Base-by-base conservation (phyloP, 2,329 filamentous ascomycete species). In the Trichophyton mentagrophytes region DNA sequence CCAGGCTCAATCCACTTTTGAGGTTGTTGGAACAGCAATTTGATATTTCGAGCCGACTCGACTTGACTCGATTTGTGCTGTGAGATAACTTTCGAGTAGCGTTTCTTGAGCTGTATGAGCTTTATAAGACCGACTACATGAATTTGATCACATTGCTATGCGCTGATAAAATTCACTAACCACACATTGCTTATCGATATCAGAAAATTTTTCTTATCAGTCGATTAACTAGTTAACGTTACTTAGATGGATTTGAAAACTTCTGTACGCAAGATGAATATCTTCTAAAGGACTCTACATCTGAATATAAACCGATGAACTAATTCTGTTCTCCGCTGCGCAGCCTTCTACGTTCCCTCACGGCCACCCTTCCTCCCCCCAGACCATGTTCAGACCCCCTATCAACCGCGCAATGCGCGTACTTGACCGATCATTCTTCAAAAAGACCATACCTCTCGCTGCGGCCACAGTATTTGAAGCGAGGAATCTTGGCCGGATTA, bases 351-450 rank as follows among this genome's bases (percentile, higher is more conserved):
- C 49, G 3, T 17, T 38, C 30, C 44, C 40, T 15, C 27, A 38
- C 17, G 22, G 33, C 9, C 57, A 22, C 46, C 5, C 38, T 11
- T 27, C 53, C 30, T 7, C 36, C 25, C 30, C 46, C 51, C 51
- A 46, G 63, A 69, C 67, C 58, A 84, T 85, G 81, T 89, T 96
- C 73, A 84, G 86, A 65, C 89, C 90, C 55, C 90, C 91, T 25
- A 79, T 90, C 62, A 86, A 92, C 67, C 87, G 88, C 72, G 85
- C 86, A 62, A 88, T 89, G 78, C 85, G 85, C 70, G 82, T 83
- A 57, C 83, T 99, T 65, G 91, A 99, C 76, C 85, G 89, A 66
- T 81, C 86, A 15, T 85, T 95, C 65, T 97, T 97, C 77, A 79
- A 82, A 59, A 89, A 86, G 72, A 88, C 80, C 0, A 77, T 96